These are phyloP conservation scores for Dipteronia sinensis DNA, from an alignment of 345 rosid species.

Conservation along the genomic window DNA sequence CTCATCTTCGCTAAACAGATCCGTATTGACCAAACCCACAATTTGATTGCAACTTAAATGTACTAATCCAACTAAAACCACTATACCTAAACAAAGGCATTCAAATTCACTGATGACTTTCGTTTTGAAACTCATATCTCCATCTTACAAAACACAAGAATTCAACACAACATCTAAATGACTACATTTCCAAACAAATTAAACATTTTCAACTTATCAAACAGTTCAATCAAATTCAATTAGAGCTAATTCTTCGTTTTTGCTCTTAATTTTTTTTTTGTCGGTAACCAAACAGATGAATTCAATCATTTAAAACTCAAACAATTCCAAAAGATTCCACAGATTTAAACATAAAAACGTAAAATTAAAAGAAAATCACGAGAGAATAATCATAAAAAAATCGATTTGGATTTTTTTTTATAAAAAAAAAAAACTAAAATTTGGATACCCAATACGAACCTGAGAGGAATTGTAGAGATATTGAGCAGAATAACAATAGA, in stretches of 20 bases:
- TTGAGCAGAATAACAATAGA: constrained; percentile 38
- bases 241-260: not conserved
- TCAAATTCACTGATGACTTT: not conserved
- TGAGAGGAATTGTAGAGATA: constrained; percentile 51
- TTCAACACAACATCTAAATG: not conserved
- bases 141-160: not conserved
- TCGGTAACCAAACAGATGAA: not conserved
- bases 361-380: not conserved
- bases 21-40: not conserved
- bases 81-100: not conserved
- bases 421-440: not conserved
- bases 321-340: not conserved
- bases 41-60: constrained; percentile 1
- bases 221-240: constrained; percentile 1
- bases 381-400: not conserved
- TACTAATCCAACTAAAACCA: not conserved
- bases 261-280: not conserved
- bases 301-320: not conserved
- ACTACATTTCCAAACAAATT: not conserved
- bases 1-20: not conserved
- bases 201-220: not conserved
- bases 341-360: not conserved
- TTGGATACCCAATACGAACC: constrained; percentile 45
- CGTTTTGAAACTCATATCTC: not conserved
- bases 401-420: not conserved